phyloP scores from a whole-genome alignment of 1,284 basidiomycete species.

The Moesziomyces sp. region DNA sequence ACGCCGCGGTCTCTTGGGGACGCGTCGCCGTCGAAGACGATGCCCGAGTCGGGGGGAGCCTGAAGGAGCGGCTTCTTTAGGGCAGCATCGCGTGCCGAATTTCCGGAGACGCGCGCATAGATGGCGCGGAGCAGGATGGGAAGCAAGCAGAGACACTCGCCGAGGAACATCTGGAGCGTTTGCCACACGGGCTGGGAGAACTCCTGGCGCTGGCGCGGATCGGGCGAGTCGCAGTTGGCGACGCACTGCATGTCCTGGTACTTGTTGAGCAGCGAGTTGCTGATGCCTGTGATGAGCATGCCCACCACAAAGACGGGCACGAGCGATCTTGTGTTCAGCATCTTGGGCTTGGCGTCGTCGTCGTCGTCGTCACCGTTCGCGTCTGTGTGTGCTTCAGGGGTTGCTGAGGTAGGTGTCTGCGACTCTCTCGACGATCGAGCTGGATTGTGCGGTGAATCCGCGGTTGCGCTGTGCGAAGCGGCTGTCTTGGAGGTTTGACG shows the following conservation, averaged over 20 bases:
- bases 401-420: neutral
- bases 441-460: too few species aligned
- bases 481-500: conserved; percentile 2
- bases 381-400: neutral
- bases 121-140: conserved; percentile 42
- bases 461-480: neutral
- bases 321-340: conserved; percentile 34
- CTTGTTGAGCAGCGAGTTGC: conserved; percentile 65
- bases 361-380: neutral
- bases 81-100: conserved; percentile 22
- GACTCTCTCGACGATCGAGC: conserved; percentile 4
- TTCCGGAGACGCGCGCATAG: conserved; percentile 23
- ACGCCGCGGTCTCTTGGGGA: conserved; percentile 18
- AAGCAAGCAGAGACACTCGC: conserved; percentile 67
- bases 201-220: conserved; percentile 44
- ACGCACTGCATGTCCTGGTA: conserved; percentile 69
- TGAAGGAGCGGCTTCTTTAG: conserved; percentile 47
- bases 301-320: conserved; percentile 70
- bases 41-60: conserved; percentile 42
- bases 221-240: conserved; percentile 61
- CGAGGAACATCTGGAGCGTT: conserved; percentile 68
- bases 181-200: conserved; percentile 67
- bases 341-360: conserved; percentile 15
- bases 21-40: conserved; percentile 33
- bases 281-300: conserved; percentile 71